Conservation (phyloP, 2,329 filamentous ascomycete species). For the Sporothrix inflata region DNA sequence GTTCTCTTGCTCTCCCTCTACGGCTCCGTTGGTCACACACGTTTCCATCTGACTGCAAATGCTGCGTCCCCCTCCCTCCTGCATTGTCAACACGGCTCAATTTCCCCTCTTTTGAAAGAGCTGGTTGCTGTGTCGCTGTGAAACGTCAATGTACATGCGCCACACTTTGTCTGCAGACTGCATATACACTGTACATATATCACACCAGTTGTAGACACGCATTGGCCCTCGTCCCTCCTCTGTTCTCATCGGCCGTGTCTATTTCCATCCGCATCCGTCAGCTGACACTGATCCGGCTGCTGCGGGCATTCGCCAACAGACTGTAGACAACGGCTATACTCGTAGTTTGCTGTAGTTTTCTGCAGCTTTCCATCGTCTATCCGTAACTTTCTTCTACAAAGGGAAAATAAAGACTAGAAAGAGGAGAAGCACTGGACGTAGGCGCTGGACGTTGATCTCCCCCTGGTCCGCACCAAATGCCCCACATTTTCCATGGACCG, state of each 20-base stretch:
- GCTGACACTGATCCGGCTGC: not conserved
- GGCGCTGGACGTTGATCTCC: not conserved
- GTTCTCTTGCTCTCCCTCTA: not conserved
- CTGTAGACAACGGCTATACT: not conserved
- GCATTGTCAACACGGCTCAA: slow-evolving; percentile 12
- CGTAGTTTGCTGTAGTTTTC: not conserved
- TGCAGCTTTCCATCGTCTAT: not conserved
- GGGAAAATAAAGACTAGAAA: not conserved
- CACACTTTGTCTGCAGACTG: not conserved
- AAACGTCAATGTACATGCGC: not conserved
- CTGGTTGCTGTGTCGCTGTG: not conserved
- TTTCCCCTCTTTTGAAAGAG: not conserved
- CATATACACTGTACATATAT: not conserved
- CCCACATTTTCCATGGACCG: not conserved
- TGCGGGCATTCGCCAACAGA: not conserved
- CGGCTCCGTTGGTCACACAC: slow-evolving; percentile 13
- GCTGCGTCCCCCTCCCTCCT: slow-evolving; percentile 12
- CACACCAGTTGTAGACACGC: not conserved
- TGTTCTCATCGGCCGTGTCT: not conserved
- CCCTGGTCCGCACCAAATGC: not conserved
- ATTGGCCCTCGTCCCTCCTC: not conserved
- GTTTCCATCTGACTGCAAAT: not conserved
- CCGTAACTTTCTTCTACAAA: not conserved
- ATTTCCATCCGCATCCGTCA: slow-evolving; percentile 17
- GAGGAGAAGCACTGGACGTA: not conserved